phyloP scores from a whole-genome alignment of 139 green algal species.

The Marvania coccoides region DNA sequence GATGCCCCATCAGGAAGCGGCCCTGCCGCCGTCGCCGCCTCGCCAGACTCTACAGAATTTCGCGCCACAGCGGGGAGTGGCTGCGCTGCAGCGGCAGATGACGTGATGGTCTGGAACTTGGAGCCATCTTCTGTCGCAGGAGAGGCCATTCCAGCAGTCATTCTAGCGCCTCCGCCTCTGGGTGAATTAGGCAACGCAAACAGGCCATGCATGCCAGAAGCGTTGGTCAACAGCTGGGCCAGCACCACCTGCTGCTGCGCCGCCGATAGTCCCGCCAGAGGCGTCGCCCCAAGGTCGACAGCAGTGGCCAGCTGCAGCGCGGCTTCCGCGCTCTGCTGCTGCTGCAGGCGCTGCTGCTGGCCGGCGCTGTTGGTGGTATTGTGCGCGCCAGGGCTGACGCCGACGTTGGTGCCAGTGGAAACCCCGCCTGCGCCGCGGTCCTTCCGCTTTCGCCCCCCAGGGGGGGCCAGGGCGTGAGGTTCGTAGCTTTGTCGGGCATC shows the following conservation, averaged over 20 bases:
- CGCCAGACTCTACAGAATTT: too few relatives aligned
- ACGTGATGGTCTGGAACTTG: neutral
- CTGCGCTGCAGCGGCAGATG: neutral
- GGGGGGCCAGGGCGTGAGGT: neutral
- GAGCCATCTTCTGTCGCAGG: neutral
- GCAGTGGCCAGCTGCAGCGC: neutral
- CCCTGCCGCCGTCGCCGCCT: neutral
- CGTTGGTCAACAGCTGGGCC: neutral
- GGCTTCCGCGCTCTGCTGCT: neutral
- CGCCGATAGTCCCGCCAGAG: neutral
- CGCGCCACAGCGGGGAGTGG: neutral
- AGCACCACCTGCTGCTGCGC: neutral
- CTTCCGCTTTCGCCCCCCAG: too few relatives aligned
- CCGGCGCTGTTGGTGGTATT: too few relatives aligned
- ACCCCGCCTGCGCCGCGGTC: neutral
- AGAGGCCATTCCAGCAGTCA: neutral
- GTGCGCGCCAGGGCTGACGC: neutral
- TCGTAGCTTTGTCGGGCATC: slow-evolving; percentile 23
- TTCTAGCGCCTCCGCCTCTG: neutral
- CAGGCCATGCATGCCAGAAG: neutral
- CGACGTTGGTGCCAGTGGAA: neutral
- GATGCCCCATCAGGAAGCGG: neutral
- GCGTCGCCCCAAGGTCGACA: too few relatives aligned
- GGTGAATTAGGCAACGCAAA: neutral
- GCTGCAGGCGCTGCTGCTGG: neutral